Conservation (phyloP, 768 basidiomycete genomes). For the Coprinellus aureogranulatus region DNA sequence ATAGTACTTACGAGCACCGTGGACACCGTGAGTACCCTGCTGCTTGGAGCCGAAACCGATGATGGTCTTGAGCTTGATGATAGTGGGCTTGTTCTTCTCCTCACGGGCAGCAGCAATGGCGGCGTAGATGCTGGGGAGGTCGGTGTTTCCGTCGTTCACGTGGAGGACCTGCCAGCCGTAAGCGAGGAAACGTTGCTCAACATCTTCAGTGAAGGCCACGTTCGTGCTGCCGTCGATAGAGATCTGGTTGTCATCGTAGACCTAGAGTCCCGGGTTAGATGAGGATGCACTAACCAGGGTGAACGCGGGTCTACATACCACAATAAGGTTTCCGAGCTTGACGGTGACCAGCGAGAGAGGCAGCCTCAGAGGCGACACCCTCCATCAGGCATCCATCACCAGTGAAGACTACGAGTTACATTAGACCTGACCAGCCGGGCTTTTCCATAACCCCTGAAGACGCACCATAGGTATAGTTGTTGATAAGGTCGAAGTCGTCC, state of each 20-base stretch:
- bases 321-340: conserved; percentile 89
- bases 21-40: conserved; percentile 92
- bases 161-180: conserved; percentile 94
- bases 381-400: conserved; percentile 98
- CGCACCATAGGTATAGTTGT: conserved; percentile 86
- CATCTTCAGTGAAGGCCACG: conserved; percentile 92
- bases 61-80: conserved; percentile 83
- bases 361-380: conserved; percentile 91
- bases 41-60: conserved; percentile 93
- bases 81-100: conserved; percentile 79
- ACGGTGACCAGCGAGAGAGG: conserved; percentile 91
- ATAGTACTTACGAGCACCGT: conserved; percentile 79
- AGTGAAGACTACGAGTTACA: conserved; percentile 60
- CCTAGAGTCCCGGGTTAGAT: conserved; percentile 36
- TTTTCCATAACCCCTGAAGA: background rate
- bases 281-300: background rate
- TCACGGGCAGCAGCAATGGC: conserved; percentile 76
- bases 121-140: conserved; percentile 71
- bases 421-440: conserved; percentile 1
- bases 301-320: conserved; percentile 47
- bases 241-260: conserved; percentile 98
- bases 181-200: conserved; percentile 79
- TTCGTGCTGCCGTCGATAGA: conserved; percentile 94
- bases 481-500: conserved; percentile 74
- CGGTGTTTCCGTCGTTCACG: conserved; percentile 77